A percentile compares a stretch with the other conserved stretches of the same genome.
These are phyloP conservation scores for Hypoxylon cercidicola DNA, from an alignment of 495 filamentous ascomycete genomes.

Conservation along the genomic window DNA sequence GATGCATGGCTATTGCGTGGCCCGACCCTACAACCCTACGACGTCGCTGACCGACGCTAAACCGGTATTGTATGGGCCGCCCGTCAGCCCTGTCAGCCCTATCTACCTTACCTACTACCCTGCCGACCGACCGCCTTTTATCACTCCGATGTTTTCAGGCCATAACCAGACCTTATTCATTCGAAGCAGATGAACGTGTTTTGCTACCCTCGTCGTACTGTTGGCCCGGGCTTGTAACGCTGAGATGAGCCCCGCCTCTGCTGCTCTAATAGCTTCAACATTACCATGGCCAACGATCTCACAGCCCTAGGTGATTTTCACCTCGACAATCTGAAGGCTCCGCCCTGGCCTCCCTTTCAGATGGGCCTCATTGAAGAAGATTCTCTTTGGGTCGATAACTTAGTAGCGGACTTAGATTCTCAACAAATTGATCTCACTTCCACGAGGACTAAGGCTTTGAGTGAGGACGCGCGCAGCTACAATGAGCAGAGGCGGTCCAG, in stretches of 20 bases:
- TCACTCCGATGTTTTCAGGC: slow-evolving; percentile 8
- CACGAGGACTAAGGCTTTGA: not conserved
- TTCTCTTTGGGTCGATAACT: slow-evolving; percentile 3
- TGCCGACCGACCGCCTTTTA: slow-evolving; percentile 27
- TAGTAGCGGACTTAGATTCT: slow-evolving; percentile 1
- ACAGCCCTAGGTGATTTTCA: slow-evolving; percentile 17
- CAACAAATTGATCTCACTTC: slow-evolving; percentile 10
- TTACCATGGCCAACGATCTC: slow-evolving; percentile 23
- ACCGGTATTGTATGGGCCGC: slow-evolving; percentile 30
- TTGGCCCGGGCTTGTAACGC: slow-evolving; percentile 1
- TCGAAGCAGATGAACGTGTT: slow-evolving; percentile 2
- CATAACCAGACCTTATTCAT: slow-evolving; percentile 5
- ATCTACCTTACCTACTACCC: slow-evolving; percentile 21
- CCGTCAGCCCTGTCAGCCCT: slow-evolving; percentile 43
- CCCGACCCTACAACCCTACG: slow-evolving; percentile 16
- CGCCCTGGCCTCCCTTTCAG: slow-evolving; percentile 25
- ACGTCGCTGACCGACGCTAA: slow-evolving; percentile 37
- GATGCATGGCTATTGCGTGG: slow-evolving; percentile 6
- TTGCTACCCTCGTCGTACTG: not conserved
- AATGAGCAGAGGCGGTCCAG: slow-evolving; percentile 12
- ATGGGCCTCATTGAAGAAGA: slow-evolving; percentile 31
- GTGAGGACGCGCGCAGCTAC: not conserved
- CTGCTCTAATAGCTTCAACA: slow-evolving; percentile 12
- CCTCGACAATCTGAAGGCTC: slow-evolving; percentile 14
- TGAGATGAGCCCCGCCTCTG: slow-evolving; percentile 12